Evolutionary conservation across 2,329 filamentous ascomycete species (phyloP).

Genomic region (Bertia moriformis): DNA sequence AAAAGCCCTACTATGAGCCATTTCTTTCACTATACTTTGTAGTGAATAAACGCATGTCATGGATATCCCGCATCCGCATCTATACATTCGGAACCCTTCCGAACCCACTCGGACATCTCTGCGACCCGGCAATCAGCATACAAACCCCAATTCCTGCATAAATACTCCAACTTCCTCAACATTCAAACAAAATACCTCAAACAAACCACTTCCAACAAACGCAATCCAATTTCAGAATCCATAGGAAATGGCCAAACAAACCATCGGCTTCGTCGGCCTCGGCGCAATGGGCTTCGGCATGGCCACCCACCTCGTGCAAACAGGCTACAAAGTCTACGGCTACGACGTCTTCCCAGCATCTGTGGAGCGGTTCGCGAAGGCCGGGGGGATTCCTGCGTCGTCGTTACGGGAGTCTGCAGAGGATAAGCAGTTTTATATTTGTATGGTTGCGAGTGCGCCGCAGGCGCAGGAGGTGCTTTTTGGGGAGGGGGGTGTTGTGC

Average conservation of each 20-base stretch:
- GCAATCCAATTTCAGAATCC: background rate
- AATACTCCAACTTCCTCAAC: background rate
- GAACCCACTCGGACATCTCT: too few species aligned
- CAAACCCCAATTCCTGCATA: too few species aligned
- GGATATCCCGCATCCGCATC: too few species aligned
- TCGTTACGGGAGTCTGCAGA: slow-evolving; percentile 47
- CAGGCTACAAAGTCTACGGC: slow-evolving; percentile 53
- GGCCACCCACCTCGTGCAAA: slow-evolving; percentile 58
- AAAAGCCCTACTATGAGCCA: too few species aligned
- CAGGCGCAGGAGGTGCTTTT: slow-evolving; percentile 56
- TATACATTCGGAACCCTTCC: too few species aligned
- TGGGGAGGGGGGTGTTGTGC: slow-evolving; percentile 34
- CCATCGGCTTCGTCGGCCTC: slow-evolving; percentile 56
- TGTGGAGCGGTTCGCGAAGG: slow-evolving; percentile 47
- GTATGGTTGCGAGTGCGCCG: slow-evolving; percentile 62
- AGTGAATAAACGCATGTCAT: too few species aligned
- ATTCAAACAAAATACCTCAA: background rate
- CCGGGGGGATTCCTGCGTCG: slow-evolving; percentile 42
- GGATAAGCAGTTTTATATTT: slow-evolving; percentile 45
- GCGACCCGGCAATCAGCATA: too few species aligned
- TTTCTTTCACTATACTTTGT: too few species aligned
- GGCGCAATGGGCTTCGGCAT: slow-evolving; percentile 75
- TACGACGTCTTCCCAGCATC: slow-evolving; percentile 59
- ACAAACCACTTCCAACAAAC: background rate
- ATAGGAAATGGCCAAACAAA: slow-evolving; percentile 13